Base-by-base conservation (phyloP, 2,329 filamentous ascomycete species). In the Verticillium nubilum region DNA sequence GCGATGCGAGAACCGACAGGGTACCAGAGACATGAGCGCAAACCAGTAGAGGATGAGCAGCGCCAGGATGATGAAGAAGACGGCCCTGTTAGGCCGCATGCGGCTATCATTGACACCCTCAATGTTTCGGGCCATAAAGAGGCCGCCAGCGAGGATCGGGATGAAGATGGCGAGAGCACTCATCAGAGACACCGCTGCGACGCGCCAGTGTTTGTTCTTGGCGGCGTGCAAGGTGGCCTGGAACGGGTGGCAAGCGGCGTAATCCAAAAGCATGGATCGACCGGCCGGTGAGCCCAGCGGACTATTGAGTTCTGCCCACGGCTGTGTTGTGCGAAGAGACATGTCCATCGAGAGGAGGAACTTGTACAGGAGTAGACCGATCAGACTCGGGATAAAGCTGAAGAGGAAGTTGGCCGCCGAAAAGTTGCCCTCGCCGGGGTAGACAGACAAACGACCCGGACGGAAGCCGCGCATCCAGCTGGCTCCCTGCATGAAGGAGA, bases 341-440 rank as follows among this genome's bases (percentile, higher is more conserved):
- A 85, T 79, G 67, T 92, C 89, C 59, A 92, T 73, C 31, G 83
- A 81, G 62, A 89, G 83, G 70, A 91, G 87, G 56, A 82, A 71
- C 53, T 92, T 80, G 70, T 88, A 90, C 55, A 91, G 74, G 17
- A 89, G 65, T 67, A 87, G 84, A 4, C 87, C 90, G 28, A 92
- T 69, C 0, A 89, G 66, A 2, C 87, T 84, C 0, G 90, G 90
- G 25, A 93, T 59, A 72, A 93, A 92, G 62, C 84, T 86, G 77
- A 92, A 97, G 56, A 97, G 76, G 74, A 97, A 97, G 73, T 97
- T 92, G 56, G 92, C 91, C 0, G 90, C 80, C 1, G 91, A 96
- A 73, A 96, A 97, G 19, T 89, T 90, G 27, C 78, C 78, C 0
- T 74, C 67, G 3, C 82, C 77, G 1, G 91, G 85, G 2, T 79